These are phyloP conservation scores for Cystoderma amianthinum DNA, from an alignment of 768 basidiomycete genomes.

Conservation along the genomic window DNA sequence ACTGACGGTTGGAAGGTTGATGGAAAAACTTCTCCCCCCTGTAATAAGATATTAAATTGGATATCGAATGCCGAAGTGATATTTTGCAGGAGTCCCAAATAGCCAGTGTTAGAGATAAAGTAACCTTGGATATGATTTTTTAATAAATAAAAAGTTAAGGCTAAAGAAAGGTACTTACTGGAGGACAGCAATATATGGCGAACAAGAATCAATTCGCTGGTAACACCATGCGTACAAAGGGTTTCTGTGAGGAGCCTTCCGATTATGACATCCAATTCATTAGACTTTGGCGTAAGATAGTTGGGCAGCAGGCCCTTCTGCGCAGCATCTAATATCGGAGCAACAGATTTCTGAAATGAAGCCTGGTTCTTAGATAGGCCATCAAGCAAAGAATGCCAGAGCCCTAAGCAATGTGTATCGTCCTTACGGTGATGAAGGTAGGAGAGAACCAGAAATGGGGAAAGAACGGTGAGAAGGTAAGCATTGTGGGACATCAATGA, in stretches of 20 bases:
- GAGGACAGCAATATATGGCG: conserved; percentile 30
- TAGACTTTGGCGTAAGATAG: conserved; percentile 34
- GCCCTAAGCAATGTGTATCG: conserved; percentile 16
- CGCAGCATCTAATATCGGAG: conserved; percentile 33
- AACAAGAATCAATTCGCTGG: conserved; percentile 23
- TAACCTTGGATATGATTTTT: conserved; percentile 12
- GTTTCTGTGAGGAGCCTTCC: conserved; percentile 30
- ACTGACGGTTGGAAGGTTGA: conserved; percentile 10
- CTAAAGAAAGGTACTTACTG: conserved; percentile 25
- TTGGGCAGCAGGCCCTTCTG: conserved; percentile 29
- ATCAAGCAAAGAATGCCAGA: conserved; percentile 46
- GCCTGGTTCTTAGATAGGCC: conserved; percentile 28
- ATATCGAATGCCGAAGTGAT: conserved; percentile 27
- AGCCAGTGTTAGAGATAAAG: conserved; percentile 26
- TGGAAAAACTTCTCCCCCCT: conserved; percentile 12
- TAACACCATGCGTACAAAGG: conserved; percentile 15
- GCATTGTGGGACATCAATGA: conserved; percentile 29
- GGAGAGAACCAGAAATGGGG: conserved; percentile 37
- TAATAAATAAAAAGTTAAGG: too few species aligned
- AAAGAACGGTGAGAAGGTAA: conserved; percentile 27
- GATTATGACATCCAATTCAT: conserved; percentile 39
- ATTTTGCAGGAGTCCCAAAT: conserved; percentile 21
- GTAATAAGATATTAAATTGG: conserved; percentile 25
- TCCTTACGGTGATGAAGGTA: conserved; percentile 43
- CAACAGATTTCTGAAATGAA: conserved; percentile 19